Base-by-base conservation (phyloP, 441 rosid genomes). In the Pelargonium cotyledonis region DNA sequence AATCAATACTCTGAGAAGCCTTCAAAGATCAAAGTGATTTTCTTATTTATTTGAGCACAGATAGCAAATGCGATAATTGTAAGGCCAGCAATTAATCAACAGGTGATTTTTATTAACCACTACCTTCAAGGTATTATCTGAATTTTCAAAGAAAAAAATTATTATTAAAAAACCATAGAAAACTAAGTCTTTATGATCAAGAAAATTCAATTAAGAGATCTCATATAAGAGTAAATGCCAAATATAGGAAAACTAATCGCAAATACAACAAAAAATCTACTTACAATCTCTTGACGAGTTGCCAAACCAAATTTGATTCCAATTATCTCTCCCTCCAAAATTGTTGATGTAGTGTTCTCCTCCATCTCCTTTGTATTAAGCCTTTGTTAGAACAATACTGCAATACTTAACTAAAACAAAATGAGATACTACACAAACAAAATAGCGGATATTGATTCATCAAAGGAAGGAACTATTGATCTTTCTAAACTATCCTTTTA, bases 291-390 rank as follows among this genome's bases (percentile, higher is more conserved):
- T 67, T 79, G 79, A 51, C 78, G 84, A 77, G 81, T 74, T 0
- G 97, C 92, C 83, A 95, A 82, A 68, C 82, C 87, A 79, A 95
- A 95, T 67, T 55, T 72, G 66, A 92, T 86, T 47, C 93, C 93
- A 11, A 83, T 75, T 61, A 95, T 79, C 78, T 95, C 91, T n/a
- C 83, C 98, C 29, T 90, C 95, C 6, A 83, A 75, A 71, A 81
- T 19, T 12, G 78, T 75, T 11, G 85, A 31, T 21, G 83, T 75
- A 68, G 76, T 40, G 46, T 74, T 77, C 68, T 82, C 92, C 70
- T 88, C 98, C 91, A 88, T 86, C 76, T 62, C 69, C 8, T 15
- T 15, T 15, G 6, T 53, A 53, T 53, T n/a, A 53, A 53, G 6
- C 19, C 60, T 53, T 53, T n/a, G 57, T 49, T 3, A 49, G 57